Conservation (phyloP, 1,139 yeast species). For the Kodamaea derodonti region DNA sequence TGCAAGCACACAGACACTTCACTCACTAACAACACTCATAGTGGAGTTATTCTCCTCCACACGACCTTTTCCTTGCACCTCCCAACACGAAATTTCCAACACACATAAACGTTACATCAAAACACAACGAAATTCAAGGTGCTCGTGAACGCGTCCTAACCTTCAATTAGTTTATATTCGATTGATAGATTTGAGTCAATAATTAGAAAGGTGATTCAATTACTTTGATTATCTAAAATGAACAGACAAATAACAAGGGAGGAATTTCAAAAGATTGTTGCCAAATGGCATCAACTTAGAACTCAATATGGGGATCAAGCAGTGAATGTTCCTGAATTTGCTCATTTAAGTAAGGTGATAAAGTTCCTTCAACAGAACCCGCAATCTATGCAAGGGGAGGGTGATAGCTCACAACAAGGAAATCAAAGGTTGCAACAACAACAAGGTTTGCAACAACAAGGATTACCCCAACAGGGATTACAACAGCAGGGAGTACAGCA, state of each 20-base stretch:
- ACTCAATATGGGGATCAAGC: conserved; percentile 65
- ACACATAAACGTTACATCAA: no score
- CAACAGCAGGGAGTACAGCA: conserved; percentile 4
- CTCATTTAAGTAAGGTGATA: conserved; percentile 53
- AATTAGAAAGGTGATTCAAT: no score
- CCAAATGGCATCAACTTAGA: conserved; percentile 62
- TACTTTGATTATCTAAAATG: conserved; percentile 6
- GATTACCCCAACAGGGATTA: conserved; percentile 8
- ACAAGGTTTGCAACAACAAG: conserved; percentile 6
- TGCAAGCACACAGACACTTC: no score
- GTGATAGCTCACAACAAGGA: conserved; percentile 10
- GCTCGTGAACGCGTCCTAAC: no score
- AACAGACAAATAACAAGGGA: conserved; percentile 31
- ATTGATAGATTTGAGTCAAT: no score
- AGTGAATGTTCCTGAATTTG: conserved; percentile 56
- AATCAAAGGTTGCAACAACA: conserved; percentile 8
- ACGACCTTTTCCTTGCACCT: background rate
- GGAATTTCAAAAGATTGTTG: conserved; percentile 41
- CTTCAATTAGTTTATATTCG: no score
- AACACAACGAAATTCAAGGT: no score
- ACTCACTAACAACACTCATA: no score
- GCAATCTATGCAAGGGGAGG: conserved; percentile 12
- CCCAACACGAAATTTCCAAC: background rate
- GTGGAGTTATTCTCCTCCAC: background rate
- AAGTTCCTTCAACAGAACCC: conserved; percentile 42